Base-by-base conservation (phyloP, 2,329 filamentous ascomycete genomes). In the Chaetothyriales sp. region DNA sequence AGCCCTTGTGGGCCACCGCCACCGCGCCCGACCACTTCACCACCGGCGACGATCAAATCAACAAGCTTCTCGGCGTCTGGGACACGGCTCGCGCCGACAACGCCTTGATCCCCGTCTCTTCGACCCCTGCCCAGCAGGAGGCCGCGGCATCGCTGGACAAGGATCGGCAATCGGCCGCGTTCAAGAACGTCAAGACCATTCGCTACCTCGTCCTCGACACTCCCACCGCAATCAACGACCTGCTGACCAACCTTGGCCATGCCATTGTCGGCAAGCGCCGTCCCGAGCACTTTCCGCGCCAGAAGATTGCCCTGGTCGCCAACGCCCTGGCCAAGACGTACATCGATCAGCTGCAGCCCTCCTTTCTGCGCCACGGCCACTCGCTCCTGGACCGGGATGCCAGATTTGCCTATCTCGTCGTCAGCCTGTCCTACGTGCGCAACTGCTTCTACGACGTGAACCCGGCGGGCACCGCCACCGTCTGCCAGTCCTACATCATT, bases 171-270 rank as follows among this genome's bases (percentile, higher is more conserved):
- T 63, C 55, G 44, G 65, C 71, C 29, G 67, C 73, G 45, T 82
- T 83, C 65, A 80, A 85, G 64, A 98, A 97, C 65, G 88, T 84
- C 43, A 81, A 85, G 63, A 83, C 80, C 10, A 74, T 97, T 45
- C 79, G 84, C 40, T 83, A 82, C 58, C 73, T 97, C 9, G 75
- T 97, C 10, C 83, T 85, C 61, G 83, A 86, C 33, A 78, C 94
- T 60, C 82, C 89, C 19, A 81, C 82, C 7, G 83, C 83, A 2
- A 84, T 89, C n/a, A 85, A 87, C 18, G 83, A 85, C 0, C 85
- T 97, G 60, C 85, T 95, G 64, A 87, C 94, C 62, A 83, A 82
- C 1, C 72, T 97, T 44, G 90, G 90, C 10, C 92, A 88, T 66
- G 80, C 85, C 15, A 72, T 97, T 19, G 75, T 94, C 3, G 80